These are phyloP conservation scores for Cryptococcus depauperatus DNA, from an alignment of 1,284 basidiomycete genomes.

Conservation along the genomic window DNA sequence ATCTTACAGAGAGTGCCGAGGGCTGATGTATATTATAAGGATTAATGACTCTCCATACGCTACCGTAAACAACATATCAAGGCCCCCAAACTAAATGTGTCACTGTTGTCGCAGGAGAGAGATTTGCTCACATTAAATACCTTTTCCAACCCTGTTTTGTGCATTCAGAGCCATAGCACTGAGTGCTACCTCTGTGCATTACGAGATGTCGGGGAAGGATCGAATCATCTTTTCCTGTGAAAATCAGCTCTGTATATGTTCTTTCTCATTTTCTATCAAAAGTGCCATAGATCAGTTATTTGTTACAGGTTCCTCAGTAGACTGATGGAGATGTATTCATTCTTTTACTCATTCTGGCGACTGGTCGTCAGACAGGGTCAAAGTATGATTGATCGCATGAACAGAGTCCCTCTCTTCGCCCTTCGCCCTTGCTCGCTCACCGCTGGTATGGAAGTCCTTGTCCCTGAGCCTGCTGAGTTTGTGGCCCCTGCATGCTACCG, in stretches of 20 bases:
- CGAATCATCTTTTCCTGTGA: neutral
- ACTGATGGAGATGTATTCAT: no score
- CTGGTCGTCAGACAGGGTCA: no score
- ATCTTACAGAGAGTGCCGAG: neutral
- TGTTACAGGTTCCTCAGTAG: neutral
- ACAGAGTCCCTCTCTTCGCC: no score
- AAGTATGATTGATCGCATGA: conserved; percentile 6
- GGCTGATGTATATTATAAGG: neutral
- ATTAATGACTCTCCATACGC: conserved; percentile 21
- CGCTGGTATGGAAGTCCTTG: conserved; percentile 4
- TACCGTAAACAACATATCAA: conserved; percentile 6
- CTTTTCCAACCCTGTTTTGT: neutral
- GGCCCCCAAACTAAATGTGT: conserved; percentile 4
- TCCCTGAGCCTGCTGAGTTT: conserved; percentile 1
- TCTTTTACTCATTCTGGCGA: no score
- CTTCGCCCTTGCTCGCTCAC: neutral
- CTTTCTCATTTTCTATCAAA: neutral
- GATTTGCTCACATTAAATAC: no score
- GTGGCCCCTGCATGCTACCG: conserved; percentile 1
- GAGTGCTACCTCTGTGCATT: conserved; percentile 10
- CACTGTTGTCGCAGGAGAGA: no score
- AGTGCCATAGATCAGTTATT: neutral
- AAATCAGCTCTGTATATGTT: neutral
- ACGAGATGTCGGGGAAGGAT: neutral
- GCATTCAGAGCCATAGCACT: conserved; percentile 1